Percentiles rank a stretch among this genome's conserved stretches.
These are phyloP conservation scores for Sequoiadendron giganteum DNA, from an alignment of 75 land plant genomes.

Conservation along the genomic window DNA sequence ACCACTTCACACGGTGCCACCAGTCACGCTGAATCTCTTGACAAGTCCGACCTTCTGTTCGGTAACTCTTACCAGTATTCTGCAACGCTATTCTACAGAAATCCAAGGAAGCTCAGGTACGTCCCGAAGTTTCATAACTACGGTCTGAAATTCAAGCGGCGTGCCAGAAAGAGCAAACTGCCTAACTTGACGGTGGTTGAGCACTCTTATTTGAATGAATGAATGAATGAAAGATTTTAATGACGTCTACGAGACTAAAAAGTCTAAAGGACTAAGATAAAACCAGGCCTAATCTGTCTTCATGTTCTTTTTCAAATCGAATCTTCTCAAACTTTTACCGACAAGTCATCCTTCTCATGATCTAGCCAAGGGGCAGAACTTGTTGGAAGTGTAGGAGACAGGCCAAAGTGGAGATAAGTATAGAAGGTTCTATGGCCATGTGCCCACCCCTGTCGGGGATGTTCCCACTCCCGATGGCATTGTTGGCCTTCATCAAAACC, in stretches of 20 bases:
- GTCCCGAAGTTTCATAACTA: slow-evolving; percentile 43
- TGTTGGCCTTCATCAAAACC: no score
- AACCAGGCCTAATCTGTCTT: no score
- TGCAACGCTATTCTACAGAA: slow-evolving; percentile 44
- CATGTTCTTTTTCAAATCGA: no score
- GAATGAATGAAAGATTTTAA: no score
- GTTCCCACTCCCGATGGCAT: no score
- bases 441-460: no score
- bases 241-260: no score
- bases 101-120: slow-evolving; percentile 66
- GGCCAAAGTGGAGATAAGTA: slow-evolving; percentile 98
- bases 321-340: slow-evolving; percentile 44
- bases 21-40: no score
- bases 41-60: no score
- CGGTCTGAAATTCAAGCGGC: slow-evolving; percentile 43
- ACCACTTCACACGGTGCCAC: no score
- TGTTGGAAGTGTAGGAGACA: slow-evolving; percentile 92
- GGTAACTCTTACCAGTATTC: no score
- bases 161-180: slow-evolving; percentile 52
- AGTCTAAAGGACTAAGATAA: no score
- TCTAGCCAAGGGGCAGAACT: slow-evolving; percentile 70
- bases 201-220: slow-evolving; percentile 83
- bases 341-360: slow-evolving; percentile 92
- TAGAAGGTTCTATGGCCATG: slow-evolving; percentile 27
- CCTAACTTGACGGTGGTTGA: slow-evolving; percentile 78